Percentiles rank a stretch among this genome's conserved stretches.
Conservation (phyloP, 2,329 filamentous ascomycete genomes). For the Elsinoe arachidis region DNA sequence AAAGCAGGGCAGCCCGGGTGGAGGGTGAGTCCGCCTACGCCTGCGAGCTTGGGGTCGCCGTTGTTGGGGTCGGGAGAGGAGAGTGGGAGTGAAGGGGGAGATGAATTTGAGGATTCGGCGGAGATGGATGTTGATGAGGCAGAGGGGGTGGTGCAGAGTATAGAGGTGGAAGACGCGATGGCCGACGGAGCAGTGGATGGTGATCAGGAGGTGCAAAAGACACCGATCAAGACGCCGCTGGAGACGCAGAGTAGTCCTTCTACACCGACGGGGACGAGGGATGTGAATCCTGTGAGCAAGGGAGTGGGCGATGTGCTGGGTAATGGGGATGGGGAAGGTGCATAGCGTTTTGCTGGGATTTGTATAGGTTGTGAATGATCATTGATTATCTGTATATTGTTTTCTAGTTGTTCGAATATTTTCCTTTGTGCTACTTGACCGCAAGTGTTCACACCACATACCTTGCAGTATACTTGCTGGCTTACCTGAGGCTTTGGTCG, state of each 20-base stretch:
- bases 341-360: background rate
- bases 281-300: constrained; percentile 17
- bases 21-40: constrained; percentile 9
- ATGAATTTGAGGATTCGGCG: constrained; percentile 6
- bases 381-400: background rate
- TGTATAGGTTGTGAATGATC: background rate
- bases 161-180: background rate
- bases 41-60: constrained; percentile 5
- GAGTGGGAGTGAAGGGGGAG: constrained; percentile 12
- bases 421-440: too few relatives aligned
- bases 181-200: constrained; percentile 20
- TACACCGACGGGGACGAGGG: constrained; percentile 35
- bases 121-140: background rate
- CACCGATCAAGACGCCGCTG: constrained; percentile 15
- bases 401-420: background rate
- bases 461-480: too few relatives aligned
- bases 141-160: background rate
- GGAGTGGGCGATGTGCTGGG: background rate
- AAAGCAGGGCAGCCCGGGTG: background rate
- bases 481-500: too few relatives aligned
- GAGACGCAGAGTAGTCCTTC: constrained; percentile 37
- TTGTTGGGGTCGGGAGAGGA: constrained; percentile 10
- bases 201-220: background rate
- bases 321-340: background rate
- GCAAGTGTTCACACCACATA: too few relatives aligned